Evolutionary conservation across 257 asterid genomes (phyloP), one percentile per base, ranked within the genome.

Genomic region (Solanum pinnatisectum): DNA sequence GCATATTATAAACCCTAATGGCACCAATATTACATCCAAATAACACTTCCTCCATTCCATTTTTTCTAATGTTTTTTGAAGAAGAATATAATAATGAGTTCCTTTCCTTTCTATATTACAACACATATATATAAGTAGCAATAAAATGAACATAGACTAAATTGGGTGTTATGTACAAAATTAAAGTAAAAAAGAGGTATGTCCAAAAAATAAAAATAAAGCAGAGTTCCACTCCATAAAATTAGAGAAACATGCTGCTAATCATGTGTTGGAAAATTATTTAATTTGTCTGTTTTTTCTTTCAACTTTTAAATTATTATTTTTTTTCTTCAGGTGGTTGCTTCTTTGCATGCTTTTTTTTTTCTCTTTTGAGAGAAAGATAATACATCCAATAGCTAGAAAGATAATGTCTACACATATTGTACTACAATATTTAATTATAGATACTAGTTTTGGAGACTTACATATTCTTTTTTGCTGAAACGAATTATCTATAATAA

Each of bases 31-130:
- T 44, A 92, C 93, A 83, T 96, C 99, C 23, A 96, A 88, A 86
- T 95, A 96, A 81, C 98, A 87, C 84, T 92, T 95, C 87, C 85
- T 95, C 99, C 99, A 96, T 78, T 96, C 99, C 99, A 96, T 96
- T n/a, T 82, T 70, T 12, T 30, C 8, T 5, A 35, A 18, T 11
- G 0, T 10, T 10, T 9, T 20, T 12, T 67, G 76, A 78, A 42
- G 84, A 65, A 70, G 77, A 52, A 10, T 63, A 63, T 63, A 63
- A 59, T n/a, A n/a, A n/a, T 27, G 32, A 35, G 67, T 20, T 49
- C 1, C 22, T 46, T 20, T 49, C 1, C 22, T 46, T 16, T 63
- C 32, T 87, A 16, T 9, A 68, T 71, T 88, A 18, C 30, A 42
- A 18, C 65, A 56, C 65, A 37, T 77, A 63, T 84, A 73, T 83